A percentile compares a stretch with the other conserved stretches of the same genome.
phyloP scores from a whole-genome alignment of 2,329 filamentous ascomycete species.

The Trichoderma polysporum region DNA sequence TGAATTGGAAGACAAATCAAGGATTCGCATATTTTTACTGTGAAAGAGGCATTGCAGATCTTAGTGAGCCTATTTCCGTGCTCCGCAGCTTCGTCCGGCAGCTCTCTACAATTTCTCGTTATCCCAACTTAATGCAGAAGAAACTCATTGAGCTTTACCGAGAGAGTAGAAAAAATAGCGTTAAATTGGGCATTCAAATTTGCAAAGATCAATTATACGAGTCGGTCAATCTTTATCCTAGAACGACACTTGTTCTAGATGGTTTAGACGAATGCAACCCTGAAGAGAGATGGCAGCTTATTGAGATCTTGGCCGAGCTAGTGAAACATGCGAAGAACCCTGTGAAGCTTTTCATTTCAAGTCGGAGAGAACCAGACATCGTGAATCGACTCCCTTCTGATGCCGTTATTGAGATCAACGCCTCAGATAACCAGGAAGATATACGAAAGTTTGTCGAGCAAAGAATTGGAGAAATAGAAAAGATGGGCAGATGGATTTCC shows the following conservation, averaged over 20 bases:
- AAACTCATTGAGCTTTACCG: not conserved
- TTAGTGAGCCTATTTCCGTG: not conserved
- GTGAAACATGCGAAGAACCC: not conserved
- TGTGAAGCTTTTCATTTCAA: not conserved
- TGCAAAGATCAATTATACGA: not conserved
- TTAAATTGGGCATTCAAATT: not conserved
- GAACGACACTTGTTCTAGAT: not conserved
- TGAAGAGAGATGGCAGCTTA: not conserved
- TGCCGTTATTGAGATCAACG: not conserved
- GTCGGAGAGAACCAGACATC: slow-evolving; percentile 7
- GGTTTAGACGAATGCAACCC: slow-evolving; percentile 8
- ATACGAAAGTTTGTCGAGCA: not conserved
- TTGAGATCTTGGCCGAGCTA: not conserved
- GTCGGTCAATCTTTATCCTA: slow-evolving; percentile 2
- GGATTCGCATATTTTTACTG: slow-evolving; percentile 13
- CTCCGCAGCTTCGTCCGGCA: slow-evolving; percentile 11
- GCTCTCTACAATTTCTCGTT: not conserved
- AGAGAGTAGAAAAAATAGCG: not conserved
- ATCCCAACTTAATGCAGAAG: not conserved
- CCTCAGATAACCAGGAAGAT: not conserved
- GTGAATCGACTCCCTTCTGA: not conserved
- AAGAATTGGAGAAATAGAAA: slow-evolving; percentile 1
- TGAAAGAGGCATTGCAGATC: not conserved
- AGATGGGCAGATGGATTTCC: not conserved
- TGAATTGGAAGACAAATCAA: not conserved